Base-by-base conservation (phyloP, 2,329 filamentous ascomycete species). In the Metarhizium humberi region DNA sequence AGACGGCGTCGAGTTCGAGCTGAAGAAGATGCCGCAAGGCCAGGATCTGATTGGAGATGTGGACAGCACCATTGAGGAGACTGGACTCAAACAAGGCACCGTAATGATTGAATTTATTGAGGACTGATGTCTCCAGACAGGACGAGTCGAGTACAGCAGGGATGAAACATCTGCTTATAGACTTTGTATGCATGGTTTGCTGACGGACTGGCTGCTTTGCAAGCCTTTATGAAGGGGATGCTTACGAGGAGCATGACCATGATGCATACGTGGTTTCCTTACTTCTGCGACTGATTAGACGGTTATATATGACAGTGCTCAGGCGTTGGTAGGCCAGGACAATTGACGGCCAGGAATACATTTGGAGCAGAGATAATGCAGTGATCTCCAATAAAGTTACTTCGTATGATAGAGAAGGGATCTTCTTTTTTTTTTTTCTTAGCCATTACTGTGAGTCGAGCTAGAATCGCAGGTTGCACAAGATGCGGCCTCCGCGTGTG, bases 61-160 rank as follows among this genome's bases (percentile, higher is more conserved):
- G 51, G 86, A 91, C 50, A 74, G 79, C 60, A 89, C 84, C 1
- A 88, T 99, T 57, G 83, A 83, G 61, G 86, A 90, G 65, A 90
- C 87, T 0, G 90, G 92, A 0, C 71, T 99, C 63, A 95, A 94
- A 76, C 92, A 95, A 66, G 91, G 88, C 3, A 96, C 91, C 0
- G 87, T 99, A 7, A 96, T 96, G 90, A 86, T 99, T 62, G 94
- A 96, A 70, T 95, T 91, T 66, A 71, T 88, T 56, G 86, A 89
- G 69, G 78, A 81, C 34, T 74, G 46, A 29, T 29, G 13, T 14
- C 18, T 18, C 32, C 14, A 5, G 61, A 61, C 45, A 52, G 29
- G 45, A 29, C 8, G 14, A 11, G 45, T 14, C 25, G 25, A 48
- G 45, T n/a, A 48, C 3, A 20, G 10, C 3, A 8, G 25, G 7